A percentile compares a stretch with the other conserved stretches of the same genome.
phyloP scores from a whole-genome alignment of 2,329 filamentous ascomycete species.

The Arachnomyces sp. region DNA sequence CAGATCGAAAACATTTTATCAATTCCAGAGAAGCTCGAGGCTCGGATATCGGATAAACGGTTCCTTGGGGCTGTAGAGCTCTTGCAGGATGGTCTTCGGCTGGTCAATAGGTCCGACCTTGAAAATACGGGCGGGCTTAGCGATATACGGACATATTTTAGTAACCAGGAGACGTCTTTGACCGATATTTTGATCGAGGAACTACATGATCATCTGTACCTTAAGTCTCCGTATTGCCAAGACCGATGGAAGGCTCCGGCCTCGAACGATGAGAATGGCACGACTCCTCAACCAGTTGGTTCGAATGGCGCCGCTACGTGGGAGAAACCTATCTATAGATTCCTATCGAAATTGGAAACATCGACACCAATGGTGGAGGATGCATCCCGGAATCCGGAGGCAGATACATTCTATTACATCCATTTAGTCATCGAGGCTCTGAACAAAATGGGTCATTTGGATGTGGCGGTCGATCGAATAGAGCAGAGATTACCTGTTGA shows the following conservation, averaged over 20 bases:
- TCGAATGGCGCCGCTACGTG: conserved; percentile 33
- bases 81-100: conserved; percentile 75
- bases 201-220: conserved; percentile 90
- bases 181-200: conserved; percentile 97
- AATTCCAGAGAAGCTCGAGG: conserved; percentile 87
- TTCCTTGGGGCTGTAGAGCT: conserved; percentile 91
- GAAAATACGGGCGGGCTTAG: conserved; percentile 83
- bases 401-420: conserved; percentile 92
- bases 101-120: conserved; percentile 78
- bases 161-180: conserved; percentile 84
- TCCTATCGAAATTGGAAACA: conserved; percentile 51
- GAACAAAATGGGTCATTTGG: conserved; percentile 79
- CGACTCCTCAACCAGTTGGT: conserved; percentile 12
- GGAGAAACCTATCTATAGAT: conserved; percentile 50
- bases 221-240: conserved; percentile 96
- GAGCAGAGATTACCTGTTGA: conserved; percentile 92
- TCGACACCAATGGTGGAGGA: conserved; percentile 65
- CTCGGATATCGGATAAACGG: conserved; percentile 89
- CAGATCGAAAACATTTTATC: conserved; percentile 82
- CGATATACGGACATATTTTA: conserved; percentile 79
- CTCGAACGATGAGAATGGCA: conserved; percentile 26
- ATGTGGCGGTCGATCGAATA: conserved; percentile 78
- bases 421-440: conserved; percentile 78
- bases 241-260: conserved; percentile 80
- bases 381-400: conserved; percentile 84